A percentile compares a stretch with the other conserved stretches of the same genome.
These are phyloP conservation scores for Cytospora leucostoma DNA, from an alignment of 2,329 filamentous ascomycete species.

Conservation along the genomic window DNA sequence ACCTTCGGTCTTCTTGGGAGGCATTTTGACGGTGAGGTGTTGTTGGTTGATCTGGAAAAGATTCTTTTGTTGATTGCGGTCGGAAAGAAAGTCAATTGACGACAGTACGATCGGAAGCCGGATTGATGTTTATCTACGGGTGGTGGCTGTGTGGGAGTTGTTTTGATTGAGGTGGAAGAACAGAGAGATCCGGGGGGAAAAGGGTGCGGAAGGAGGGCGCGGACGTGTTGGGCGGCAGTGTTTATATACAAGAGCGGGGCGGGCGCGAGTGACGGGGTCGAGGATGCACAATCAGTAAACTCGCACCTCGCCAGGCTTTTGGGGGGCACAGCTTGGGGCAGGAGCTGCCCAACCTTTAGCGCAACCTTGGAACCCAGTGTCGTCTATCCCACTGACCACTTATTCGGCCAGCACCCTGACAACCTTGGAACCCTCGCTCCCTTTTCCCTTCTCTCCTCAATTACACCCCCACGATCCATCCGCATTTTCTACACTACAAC, in stretches of 20 bases:
- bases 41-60: slow-evolving; percentile 5
- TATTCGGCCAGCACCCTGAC: too few species aligned
- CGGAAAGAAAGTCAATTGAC: slow-evolving; percentile 26
- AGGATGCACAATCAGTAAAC: slow-evolving; percentile 57
- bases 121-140: slow-evolving; percentile 34
- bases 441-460: too few species aligned
- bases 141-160: slow-evolving; percentile 32
- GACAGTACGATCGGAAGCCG: slow-evolving; percentile 28
- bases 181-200: slow-evolving; percentile 43
- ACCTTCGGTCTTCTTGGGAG: slow-evolving; percentile 58
- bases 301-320: slow-evolving; percentile 8
- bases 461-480: neutral
- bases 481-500: neutral
- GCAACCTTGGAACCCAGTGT: neutral
- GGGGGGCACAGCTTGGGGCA: slow-evolving; percentile 7
- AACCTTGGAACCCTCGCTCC: too few species aligned
- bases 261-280: slow-evolving; percentile 27
- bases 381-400: too few species aligned
- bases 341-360: slow-evolving; percentile 11
- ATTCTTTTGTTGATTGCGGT: slow-evolving; percentile 17
- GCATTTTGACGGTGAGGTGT: slow-evolving; percentile 48
- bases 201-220: slow-evolving; percentile 47
- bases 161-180: slow-evolving; percentile 28
- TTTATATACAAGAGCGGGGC: slow-evolving; percentile 62
- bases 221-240: slow-evolving; percentile 56